These are phyloP conservation scores for Oemleria cerasiformis DNA, from an alignment of 306 rosid species.

Conservation along the genomic window DNA sequence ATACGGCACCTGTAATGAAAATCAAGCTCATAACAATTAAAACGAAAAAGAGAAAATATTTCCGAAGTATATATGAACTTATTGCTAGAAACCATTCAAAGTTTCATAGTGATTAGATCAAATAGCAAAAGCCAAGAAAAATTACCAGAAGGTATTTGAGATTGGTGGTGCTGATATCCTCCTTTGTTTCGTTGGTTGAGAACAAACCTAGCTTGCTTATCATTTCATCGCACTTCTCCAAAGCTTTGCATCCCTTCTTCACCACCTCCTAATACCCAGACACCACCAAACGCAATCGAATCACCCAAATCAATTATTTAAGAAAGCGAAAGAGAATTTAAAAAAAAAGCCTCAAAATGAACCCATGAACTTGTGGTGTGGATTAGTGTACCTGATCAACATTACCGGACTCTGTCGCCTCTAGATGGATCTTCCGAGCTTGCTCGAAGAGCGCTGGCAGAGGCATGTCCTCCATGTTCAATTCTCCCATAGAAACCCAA, in stretches of 20 bases:
- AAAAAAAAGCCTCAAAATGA: not conserved
- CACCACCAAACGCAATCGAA: constrained; percentile 4
- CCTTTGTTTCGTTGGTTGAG: constrained; percentile 86
- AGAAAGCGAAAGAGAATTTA: not conserved
- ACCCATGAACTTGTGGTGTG: not conserved
- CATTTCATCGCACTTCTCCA: constrained; percentile 83
- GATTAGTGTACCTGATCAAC: constrained; percentile 58
- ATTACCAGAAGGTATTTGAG: constrained; percentile 82
- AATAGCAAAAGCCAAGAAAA: not conserved
- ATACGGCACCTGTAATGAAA: constrained; percentile 66
- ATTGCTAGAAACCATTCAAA: not conserved
- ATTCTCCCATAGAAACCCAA: constrained; percentile 33
- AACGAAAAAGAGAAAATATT: not conserved
- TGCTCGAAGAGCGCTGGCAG: constrained; percentile 74
- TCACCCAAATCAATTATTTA: not conserved
- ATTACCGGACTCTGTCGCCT: constrained; percentile 50
- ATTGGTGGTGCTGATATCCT: constrained; percentile 77
- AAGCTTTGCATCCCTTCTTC: constrained; percentile 59
- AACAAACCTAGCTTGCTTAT: constrained; percentile 70
- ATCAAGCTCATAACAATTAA: not conserved
- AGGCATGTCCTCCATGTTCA: constrained; percentile 61
- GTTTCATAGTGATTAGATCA: not conserved
- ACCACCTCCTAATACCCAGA: constrained; percentile 49
- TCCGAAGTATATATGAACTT: too few relatives aligned
- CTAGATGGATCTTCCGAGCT: constrained; percentile 70